A percentile compares a stretch with the other conserved stretches of the same genome.
Conservation (phyloP, 768 basidiomycete species). For the Serpula lacrymans region DNA sequence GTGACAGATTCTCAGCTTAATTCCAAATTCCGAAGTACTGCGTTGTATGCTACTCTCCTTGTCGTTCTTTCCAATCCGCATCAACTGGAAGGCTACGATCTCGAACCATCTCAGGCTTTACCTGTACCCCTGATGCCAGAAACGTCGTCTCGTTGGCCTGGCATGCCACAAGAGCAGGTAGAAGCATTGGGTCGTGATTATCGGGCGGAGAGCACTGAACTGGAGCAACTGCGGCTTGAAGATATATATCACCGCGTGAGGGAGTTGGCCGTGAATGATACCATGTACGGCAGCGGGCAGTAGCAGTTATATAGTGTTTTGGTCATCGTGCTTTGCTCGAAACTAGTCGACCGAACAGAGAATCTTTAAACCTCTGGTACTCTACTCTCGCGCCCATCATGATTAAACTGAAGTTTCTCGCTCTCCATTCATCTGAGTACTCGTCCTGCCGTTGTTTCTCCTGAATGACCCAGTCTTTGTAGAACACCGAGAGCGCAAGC, state of each 20-base stretch:
- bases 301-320: slow-evolving; percentile 13
- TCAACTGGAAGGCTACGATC: slow-evolving; percentile 46
- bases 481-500: slow-evolving; percentile 69
- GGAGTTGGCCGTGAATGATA: slow-evolving; percentile 56
- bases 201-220: slow-evolving; percentile 52
- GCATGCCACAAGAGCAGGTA: slow-evolving; percentile 63
- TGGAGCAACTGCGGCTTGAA: slow-evolving; percentile 53
- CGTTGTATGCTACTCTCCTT: slow-evolving; percentile 65
- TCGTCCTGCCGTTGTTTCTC: slow-evolving; percentile 53
- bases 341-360: no score
- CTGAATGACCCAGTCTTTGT: slow-evolving; percentile 69
- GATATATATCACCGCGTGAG: slow-evolving; percentile 61
- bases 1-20: slow-evolving; percentile 76
- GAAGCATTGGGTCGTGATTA: slow-evolving; percentile 60
- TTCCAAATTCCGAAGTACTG: slow-evolving; percentile 67
- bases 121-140: slow-evolving; percentile 56
- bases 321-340: background rate
- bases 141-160: slow-evolving; percentile 70
- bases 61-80: slow-evolving; percentile 39
- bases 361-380: slow-evolving; percentile 41
- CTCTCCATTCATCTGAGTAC: slow-evolving; percentile 68
- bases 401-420: slow-evolving; percentile 56
- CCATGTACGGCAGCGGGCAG: slow-evolving; percentile 31
- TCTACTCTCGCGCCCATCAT: slow-evolving; percentile 55
- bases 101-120: slow-evolving; percentile 56